A percentile compares a stretch with the other conserved stretches of the same genome.
These are phyloP conservation scores for Calonectria ilicicola DNA, from an alignment of 2,329 filamentous ascomycete genomes.

Conservation along the genomic window DNA sequence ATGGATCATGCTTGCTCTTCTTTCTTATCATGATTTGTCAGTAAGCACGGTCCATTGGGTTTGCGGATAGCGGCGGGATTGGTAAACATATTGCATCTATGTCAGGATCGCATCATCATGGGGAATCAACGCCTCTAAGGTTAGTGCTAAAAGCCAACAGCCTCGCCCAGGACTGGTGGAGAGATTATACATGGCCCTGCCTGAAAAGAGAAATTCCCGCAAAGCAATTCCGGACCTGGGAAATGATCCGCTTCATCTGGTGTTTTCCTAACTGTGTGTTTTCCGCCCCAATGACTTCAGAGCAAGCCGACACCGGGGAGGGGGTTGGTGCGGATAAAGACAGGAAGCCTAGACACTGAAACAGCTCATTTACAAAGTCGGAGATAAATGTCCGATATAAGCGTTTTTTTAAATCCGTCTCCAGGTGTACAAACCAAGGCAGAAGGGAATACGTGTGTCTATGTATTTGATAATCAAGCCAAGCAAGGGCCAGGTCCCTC, in stretches of 20 bases:
- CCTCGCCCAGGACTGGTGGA: constrained; percentile 12
- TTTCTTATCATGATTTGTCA: constrained; percentile 22
- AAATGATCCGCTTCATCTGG: constrained; percentile 18
- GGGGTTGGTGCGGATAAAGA: constrained; percentile 37
- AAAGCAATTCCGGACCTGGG: constrained; percentile 19
- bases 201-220: constrained; percentile 38
- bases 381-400: constrained; percentile 41
- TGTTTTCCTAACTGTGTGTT: constrained; percentile 27
- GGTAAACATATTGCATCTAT: constrained; percentile 14
- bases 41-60: constrained; percentile 9
- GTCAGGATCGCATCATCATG: constrained; percentile 28
- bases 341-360: constrained; percentile 20
- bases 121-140: constrained; percentile 4
- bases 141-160: constrained; percentile 18
- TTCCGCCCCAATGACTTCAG: constrained; percentile 41
- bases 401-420: constrained; percentile 8
- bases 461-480: constrained; percentile 32
- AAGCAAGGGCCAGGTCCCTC: constrained; percentile 26
- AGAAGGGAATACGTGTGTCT: constrained; percentile 19
- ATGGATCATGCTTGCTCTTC: not conserved
- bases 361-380: constrained; percentile 27
- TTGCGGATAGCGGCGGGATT: constrained; percentile 22
- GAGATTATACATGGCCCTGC: constrained; percentile 18
- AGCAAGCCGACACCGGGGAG: constrained; percentile 42
- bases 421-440: constrained; percentile 5